Conservation (phyloP, 1,284 basidiomycete genomes). For the Mycena citricolor region DNA sequence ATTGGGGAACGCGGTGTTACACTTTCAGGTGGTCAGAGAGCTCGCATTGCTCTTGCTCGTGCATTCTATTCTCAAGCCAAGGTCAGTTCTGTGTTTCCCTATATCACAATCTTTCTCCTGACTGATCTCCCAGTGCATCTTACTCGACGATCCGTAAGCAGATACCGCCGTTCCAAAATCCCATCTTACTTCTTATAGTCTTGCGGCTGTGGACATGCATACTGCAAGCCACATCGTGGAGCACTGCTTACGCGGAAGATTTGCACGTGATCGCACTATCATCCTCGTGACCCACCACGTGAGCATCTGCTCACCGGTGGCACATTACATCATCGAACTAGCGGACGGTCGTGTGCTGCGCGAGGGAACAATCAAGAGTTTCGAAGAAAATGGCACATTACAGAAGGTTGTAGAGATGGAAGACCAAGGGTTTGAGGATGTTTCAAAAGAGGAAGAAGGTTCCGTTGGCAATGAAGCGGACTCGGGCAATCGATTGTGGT, state of each 20-base stretch:
- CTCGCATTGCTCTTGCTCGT: conserved; percentile 69
- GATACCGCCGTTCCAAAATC: not conserved
- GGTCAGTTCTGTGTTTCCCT: conserved; percentile 31
- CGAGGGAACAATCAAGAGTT: conserved; percentile 54
- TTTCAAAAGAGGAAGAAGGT: conserved; percentile 28
- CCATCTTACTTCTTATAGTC: conserved; percentile 37
- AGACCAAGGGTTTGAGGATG: conserved; percentile 33
- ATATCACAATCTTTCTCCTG: conserved; percentile 3
- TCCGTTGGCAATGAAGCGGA: conserved; percentile 41
- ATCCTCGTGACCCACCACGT: conserved; percentile 89
- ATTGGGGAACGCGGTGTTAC: conserved; percentile 81
- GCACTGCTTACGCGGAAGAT: conserved; percentile 60
- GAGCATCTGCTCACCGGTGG: conserved; percentile 62
- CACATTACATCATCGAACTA: conserved; percentile 69
- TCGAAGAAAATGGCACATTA: conserved; percentile 53
- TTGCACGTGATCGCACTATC: conserved; percentile 68
- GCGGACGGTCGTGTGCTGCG: conserved; percentile 58
- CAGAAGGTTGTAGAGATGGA: conserved; percentile 51
- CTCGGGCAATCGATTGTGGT: conserved; percentile 19
- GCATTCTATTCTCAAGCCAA: conserved; percentile 65
- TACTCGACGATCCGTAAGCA: conserved; percentile 82
- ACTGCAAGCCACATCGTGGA: conserved; percentile 75
- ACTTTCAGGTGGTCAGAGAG: conserved; percentile 80
- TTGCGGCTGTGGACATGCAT: conserved; percentile 89
- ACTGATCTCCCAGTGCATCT: conserved; percentile 50